Base-by-base conservation (phyloP, 305 asterid species). In the Fraxinus paxiana region DNA sequence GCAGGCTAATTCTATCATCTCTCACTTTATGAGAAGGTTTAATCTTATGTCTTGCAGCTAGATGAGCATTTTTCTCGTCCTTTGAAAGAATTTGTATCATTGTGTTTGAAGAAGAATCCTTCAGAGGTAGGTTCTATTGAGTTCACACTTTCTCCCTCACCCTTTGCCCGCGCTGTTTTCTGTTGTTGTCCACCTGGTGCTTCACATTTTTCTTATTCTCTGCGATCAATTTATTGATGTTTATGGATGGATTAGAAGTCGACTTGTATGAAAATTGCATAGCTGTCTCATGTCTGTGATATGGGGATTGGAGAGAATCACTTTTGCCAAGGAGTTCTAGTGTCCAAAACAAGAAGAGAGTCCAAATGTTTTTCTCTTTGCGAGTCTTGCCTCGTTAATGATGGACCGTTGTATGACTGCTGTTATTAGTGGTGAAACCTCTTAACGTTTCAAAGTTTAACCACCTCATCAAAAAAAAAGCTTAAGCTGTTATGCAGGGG, bases 21-120 rank as follows among this genome's bases (percentile, higher is more conserved):
- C 67, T 79, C 56, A 63, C 63, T 34, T 30, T 38, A 33, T 61
- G 38, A 67, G 38, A 46, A 28, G 48, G 75, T 77, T 79, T 81
- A 63, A 18, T 78, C 81, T 34, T 83, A 56, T 56, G 67, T 56
- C 12, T 56, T 56, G 67, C 98, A 94, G 98, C 89, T 94, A 79
- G 98, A 94, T 13, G 98, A 94, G 79, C 98, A 94, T 82, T 94
- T 94, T 78, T 94, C 97, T 77, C 98, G 98, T 74, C 97, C 92
- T 71, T 79, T 94, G 85, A 94, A 94, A 85, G 98, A 94, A 88
- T 90, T 93, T 69, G 97, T 94, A 24, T 86, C 97, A 24, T 86
- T 87, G 71, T 94, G 98, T 86, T 84, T 94, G 90, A 94, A 91
- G 90, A 94, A 94, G 88, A 92, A 82, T 82, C 97, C 98, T 51